Evolutionary conservation across 2,329 filamentous ascomycete species (phyloP), one percentile per base, ranked within the genome.

Genomic region (Colletotrichum lini): DNA sequence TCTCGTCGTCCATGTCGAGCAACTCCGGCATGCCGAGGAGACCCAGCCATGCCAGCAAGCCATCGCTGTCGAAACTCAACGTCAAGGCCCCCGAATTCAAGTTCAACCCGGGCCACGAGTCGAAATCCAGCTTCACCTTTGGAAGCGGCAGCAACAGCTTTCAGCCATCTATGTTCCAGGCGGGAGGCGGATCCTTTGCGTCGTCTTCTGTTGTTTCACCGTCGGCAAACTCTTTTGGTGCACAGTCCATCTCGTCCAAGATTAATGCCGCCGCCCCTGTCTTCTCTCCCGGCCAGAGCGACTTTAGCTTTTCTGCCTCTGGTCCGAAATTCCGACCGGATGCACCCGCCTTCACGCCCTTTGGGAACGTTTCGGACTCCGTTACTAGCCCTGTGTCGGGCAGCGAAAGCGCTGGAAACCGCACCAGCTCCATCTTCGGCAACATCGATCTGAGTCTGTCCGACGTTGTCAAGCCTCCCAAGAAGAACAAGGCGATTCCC

Each of bases 61-160:
- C 91, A 3, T 95, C 90, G 0, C 81, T 91, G 53, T 94, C 94
- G 0, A 95, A 92, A 75, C 88, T 98, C 75, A 98, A 98, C 76
- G 95, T 97, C 40, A 90, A 92, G 73, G 96, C 96, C 0, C 93
- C 95, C 57, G 94, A 96, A 77, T 98, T 98, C 85, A 94, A 92
- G 76, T 96, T 96, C 81, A 89, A 90, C 73, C 88, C 88, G 4
- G 79, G 82, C 3, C 87, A 80, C 76, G 82, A 81, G 35, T 90
- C 90, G 76, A 83, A 85, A 47, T 84, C 86, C 44, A 79, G 82
- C 18, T 89, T 89, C 76, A 83, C 82, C 49, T 90, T 90, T 72
- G 82, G 83, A 72, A 82, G 83, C 26, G 80, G 79, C 50, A 61
- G n/a, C 58, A 83, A 77, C 60, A 77, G 75, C 58, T 87, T 87